phyloP scores from a whole-genome alignment of 164 flowering plant species.

The Magnolia kwangsiensis region DNA sequence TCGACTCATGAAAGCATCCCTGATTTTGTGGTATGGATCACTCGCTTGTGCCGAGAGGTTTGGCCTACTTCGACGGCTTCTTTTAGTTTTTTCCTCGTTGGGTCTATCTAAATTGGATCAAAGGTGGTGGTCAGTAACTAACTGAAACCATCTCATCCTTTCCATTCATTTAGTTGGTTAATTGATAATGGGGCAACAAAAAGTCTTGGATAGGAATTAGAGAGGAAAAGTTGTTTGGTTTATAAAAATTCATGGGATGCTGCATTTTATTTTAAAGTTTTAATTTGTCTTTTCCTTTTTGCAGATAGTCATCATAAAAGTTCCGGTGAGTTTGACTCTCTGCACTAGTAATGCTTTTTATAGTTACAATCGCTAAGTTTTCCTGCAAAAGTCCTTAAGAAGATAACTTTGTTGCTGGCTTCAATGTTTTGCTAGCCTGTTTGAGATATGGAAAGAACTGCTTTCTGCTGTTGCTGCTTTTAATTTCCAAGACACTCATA shows the following conservation, averaged over 20 bases:
- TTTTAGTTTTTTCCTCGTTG: not conserved
- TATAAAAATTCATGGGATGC: not conserved
- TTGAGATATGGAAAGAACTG: not conserved
- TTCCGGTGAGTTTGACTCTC: constrained; percentile 54
- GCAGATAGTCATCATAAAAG: constrained; percentile 63
- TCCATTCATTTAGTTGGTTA: not conserved
- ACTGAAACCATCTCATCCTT: not conserved
- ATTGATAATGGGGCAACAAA: not conserved
- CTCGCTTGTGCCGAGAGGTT: constrained; percentile 50
- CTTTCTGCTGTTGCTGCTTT: not conserved
- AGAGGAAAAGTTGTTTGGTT: not conserved
- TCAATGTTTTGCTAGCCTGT: not conserved
- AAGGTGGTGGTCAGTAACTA: not conserved
- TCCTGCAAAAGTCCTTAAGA: not conserved
- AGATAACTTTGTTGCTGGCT: not conserved
- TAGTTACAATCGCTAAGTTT: not conserved
- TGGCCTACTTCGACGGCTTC: constrained; percentile 5
- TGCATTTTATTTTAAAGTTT: not conserved
- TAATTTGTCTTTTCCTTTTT: constrained; percentile 17
- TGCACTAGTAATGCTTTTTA: not conserved
- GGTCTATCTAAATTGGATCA: not conserved
- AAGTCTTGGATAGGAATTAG: not conserved
- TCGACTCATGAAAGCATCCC: constrained; percentile 31
- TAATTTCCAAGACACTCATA: not conserved
- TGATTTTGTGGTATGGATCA: constrained; percentile 32